phyloP scores from a whole-genome alignment of 441 rosid genomes.

The Capsella rubella region DNA sequence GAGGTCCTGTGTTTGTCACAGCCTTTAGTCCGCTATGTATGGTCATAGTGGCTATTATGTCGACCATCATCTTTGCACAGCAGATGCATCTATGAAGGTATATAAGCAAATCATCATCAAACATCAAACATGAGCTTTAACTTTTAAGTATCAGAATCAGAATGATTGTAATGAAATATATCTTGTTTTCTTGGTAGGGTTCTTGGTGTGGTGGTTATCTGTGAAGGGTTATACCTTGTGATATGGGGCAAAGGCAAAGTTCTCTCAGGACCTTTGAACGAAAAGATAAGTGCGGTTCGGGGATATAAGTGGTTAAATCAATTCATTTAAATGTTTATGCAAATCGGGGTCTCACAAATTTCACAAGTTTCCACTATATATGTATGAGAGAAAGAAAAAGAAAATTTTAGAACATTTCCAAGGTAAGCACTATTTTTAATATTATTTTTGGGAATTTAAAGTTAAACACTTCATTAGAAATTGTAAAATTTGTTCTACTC shows the following conservation, averaged over 20 bases:
- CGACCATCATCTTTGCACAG: conserved; percentile 75
- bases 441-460: no score
- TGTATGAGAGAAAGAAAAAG: conserved; percentile 15
- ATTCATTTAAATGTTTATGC: no score
- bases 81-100: conserved; percentile 84
- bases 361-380: conserved; percentile 3
- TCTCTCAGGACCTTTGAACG: not conserved
- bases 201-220: conserved; percentile 76
- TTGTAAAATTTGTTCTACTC: no score
- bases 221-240: conserved; percentile 78
- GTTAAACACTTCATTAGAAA: no score
- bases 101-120: not conserved
- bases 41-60: conserved; percentile 82
- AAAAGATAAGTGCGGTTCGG: no score
- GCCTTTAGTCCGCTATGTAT: conserved; percentile 80
- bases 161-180: not conserved
- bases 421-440: no score
- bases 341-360: not conserved
- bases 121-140: not conserved
- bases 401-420: not conserved
- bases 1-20: conserved; percentile 90
- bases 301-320: no score
- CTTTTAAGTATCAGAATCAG: not conserved
- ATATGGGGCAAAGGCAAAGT: conserved; percentile 88
- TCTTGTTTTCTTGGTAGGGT: conserved; percentile 56